phyloP scores from a whole-genome alignment of 2,329 filamentous ascomycete genomes.

The Grosmannia clavigera region DNA sequence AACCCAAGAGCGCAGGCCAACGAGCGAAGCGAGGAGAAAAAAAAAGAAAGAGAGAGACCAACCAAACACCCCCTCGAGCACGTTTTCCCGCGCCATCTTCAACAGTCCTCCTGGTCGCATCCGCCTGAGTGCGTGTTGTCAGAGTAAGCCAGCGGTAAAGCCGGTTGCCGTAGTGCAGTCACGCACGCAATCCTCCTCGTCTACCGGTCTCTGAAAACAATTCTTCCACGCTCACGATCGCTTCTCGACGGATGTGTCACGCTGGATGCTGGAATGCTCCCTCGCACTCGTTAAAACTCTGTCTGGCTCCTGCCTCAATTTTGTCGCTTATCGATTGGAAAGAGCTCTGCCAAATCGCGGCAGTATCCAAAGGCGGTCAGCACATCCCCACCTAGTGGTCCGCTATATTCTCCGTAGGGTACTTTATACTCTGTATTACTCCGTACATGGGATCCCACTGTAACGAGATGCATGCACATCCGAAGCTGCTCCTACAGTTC shows the following conservation, averaged over 20 bases:
- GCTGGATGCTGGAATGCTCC: not conserved
- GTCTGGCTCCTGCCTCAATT: not conserved
- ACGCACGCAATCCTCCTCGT: not conserved
- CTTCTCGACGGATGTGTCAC: too few relatives aligned
- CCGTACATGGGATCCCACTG: too few relatives aligned
- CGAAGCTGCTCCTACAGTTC: not conserved
- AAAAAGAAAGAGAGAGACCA: constrained; percentile 13
- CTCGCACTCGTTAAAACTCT: not conserved
- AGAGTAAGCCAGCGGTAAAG: too few relatives aligned
- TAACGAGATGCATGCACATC: too few relatives aligned
- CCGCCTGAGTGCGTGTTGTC: constrained; percentile 4
- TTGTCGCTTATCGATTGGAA: not conserved
- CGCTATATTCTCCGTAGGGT: too few relatives aligned
- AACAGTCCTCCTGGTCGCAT: constrained; percentile 21
- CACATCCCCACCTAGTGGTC: too few relatives aligned
- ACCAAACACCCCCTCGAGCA: constrained; percentile 48
- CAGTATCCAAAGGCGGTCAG: constrained; percentile 3
- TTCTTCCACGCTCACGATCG: not conserved
- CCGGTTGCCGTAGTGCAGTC: too few relatives aligned
- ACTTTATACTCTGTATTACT: not conserved
- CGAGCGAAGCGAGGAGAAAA: not conserved
- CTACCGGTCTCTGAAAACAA: not conserved
- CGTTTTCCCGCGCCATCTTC: constrained; percentile 41
- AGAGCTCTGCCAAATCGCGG: not conserved
- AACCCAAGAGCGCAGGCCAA: too few relatives aligned